Conservation (phyloP, 345 rosid genomes). For the Zanthoxylum bungeanum region DNA sequence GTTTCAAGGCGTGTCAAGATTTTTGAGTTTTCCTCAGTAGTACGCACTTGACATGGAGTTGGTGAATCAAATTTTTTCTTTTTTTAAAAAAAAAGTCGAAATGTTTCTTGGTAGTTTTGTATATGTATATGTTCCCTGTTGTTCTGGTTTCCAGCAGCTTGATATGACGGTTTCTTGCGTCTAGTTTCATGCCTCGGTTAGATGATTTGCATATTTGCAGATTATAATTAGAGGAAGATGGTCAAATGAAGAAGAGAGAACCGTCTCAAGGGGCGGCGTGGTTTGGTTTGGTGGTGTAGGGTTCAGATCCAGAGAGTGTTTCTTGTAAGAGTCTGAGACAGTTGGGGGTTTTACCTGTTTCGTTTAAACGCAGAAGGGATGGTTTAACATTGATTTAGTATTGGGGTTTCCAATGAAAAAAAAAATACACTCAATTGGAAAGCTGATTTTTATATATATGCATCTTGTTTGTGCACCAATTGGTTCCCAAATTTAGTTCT, state of each 20-base stretch:
- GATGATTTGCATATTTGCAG: not conserved
- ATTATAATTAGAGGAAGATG: not conserved
- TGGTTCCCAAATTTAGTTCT: not conserved
- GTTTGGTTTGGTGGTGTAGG: too few species aligned
- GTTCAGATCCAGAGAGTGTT: too few species aligned
- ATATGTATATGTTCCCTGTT: too few species aligned
- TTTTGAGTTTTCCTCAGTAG: slow-evolving; percentile 55
- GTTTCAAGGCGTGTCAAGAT: slow-evolving; percentile 55
- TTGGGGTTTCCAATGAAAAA: too few species aligned
- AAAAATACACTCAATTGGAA: too few species aligned
- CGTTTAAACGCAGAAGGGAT: too few species aligned
- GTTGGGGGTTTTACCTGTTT: too few species aligned
- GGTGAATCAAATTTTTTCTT: not conserved
- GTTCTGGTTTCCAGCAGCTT: too few species aligned
- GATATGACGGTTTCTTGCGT: too few species aligned
- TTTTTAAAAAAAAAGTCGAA: not conserved
- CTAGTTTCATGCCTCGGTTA: not conserved
- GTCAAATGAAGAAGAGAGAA: not conserved
- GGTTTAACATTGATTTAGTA: too few species aligned
- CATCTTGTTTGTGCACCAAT: not conserved
- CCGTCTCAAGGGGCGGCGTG: too few species aligned
- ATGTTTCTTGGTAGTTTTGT: not conserved
- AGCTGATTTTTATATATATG: not conserved
- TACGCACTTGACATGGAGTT: slow-evolving; percentile 16
- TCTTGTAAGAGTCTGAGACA: too few species aligned